Conservation (phyloP, 176 grass and related monocot species). For the Oryza glumipatula region DNA sequence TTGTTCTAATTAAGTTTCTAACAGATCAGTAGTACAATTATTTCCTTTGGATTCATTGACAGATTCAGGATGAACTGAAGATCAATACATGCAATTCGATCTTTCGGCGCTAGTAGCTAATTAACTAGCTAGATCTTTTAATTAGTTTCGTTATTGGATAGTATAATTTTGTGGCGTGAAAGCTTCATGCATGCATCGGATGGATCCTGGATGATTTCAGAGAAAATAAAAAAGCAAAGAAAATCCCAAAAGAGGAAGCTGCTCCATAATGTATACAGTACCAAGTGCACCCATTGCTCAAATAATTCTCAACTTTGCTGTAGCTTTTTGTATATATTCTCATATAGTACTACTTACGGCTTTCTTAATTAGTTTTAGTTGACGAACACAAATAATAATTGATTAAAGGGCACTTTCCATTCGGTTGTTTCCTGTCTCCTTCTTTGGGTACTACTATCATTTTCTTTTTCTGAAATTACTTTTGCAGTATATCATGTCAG, state of each 20-base stretch:
- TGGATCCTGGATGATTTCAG: neutral
- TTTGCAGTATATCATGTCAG: neutral
- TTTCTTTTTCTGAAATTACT: neutral
- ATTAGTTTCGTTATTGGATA: neutral
- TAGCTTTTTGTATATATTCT: neutral
- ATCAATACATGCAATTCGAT: neutral
- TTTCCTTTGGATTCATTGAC: neutral
- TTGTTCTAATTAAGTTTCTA: neutral
- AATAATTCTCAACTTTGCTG: neutral
- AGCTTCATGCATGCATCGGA: neutral
- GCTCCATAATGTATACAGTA: neutral
- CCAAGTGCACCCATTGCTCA: neutral
- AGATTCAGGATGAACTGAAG: neutral
- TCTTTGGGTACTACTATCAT: neutral
- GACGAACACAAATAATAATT: neutral
- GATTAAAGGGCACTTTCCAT: neutral
- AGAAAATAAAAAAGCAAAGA: neutral
- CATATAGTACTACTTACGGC: neutral
- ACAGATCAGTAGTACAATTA: neutral
- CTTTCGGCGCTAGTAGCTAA: neutral
- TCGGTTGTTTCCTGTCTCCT: neutral
- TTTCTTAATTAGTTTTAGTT: neutral
- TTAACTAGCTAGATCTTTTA: neutral
- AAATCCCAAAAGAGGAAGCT: slow-evolving; percentile 21
- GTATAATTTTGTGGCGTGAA: neutral